Percentiles rank a stretch among this genome's conserved stretches.
Evolutionary conservation across 371 early-diverging fungal genomes (phyloP).

Genomic region (Lichtheimia hyalospora): DNA sequence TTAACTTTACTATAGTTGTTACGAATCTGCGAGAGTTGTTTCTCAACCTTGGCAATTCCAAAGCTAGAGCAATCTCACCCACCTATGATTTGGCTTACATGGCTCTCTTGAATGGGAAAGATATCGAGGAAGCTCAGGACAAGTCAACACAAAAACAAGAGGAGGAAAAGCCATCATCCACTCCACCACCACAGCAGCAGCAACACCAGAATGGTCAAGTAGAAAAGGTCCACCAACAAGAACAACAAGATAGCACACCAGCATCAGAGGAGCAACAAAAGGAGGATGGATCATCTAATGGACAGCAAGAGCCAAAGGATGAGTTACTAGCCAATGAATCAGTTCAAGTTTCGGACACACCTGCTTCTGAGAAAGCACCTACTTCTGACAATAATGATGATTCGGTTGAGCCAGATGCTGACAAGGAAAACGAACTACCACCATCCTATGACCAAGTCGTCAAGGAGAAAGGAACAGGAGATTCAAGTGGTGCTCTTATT

Average conservation of each 20-base stretch:
- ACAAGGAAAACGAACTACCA: constrained; percentile 5
- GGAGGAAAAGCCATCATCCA: not conserved
- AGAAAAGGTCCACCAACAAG: not conserved
- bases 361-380: too few species aligned
- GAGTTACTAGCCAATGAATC: too few species aligned
- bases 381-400: not conserved
- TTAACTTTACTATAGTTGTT: constrained; percentile 31
- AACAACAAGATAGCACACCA: not conserved
- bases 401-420: not conserved
- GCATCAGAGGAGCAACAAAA: not conserved
- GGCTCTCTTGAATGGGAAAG: constrained; percentile 44
- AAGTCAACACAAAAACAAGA: not conserved
- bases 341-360: too few species aligned
- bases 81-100: constrained; percentile 51
- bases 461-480: not conserved
- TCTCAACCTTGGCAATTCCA: constrained; percentile 31
- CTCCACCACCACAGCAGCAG: not conserved
- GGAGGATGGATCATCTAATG: too few species aligned
- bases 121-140: not conserved
- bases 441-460: constrained; percentile 14
- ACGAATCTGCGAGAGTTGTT: constrained; percentile 40
- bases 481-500: not conserved
- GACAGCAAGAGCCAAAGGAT: too few species aligned
- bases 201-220: not conserved
- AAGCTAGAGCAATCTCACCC: constrained; percentile 46